These are phyloP conservation scores for Podosphaera xanthii DNA, from an alignment of 2,329 filamentous ascomycete genomes.

Conservation along the genomic window DNA sequence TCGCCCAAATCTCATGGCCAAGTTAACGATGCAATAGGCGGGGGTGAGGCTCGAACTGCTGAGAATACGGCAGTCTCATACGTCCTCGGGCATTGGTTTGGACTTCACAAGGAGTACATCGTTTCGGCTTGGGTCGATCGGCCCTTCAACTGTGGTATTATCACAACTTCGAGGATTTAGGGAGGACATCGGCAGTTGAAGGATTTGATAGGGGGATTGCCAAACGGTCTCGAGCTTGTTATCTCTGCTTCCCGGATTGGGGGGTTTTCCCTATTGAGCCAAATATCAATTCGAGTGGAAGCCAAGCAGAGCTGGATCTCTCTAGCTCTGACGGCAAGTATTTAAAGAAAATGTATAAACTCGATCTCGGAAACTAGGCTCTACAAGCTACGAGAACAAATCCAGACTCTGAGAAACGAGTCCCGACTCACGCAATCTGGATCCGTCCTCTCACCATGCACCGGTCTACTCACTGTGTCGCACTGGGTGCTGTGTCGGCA, in stretches of 20 bases:
- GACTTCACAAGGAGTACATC: not conserved
- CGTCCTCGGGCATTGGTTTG: not conserved
- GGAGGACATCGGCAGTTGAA: not conserved
- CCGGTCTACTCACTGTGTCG: not conserved
- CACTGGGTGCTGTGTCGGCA: not conserved
- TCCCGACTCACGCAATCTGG: not conserved
- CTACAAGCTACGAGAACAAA: not conserved
- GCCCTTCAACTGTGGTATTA: not conserved
- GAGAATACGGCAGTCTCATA: not conserved
- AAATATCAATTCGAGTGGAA: not conserved
- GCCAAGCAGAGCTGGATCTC: not conserved
- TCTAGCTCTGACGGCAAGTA: not conserved
- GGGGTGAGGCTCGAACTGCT: not conserved
- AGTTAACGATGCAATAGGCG: too few relatives aligned
- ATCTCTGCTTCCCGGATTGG: not conserved
- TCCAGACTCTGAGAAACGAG: not conserved
- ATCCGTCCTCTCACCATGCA: not conserved
- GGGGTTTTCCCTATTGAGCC: not conserved
- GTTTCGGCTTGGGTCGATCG: not conserved
- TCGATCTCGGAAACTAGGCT: not conserved
- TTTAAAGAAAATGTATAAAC: too few relatives aligned
- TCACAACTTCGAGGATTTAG: not conserved
- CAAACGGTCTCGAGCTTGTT: not conserved
- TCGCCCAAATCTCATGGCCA: not conserved
- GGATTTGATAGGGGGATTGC: not conserved